phyloP scores from a whole-genome alignment of 768 basidiomycete species.

The Cubamyces sp. region DNA sequence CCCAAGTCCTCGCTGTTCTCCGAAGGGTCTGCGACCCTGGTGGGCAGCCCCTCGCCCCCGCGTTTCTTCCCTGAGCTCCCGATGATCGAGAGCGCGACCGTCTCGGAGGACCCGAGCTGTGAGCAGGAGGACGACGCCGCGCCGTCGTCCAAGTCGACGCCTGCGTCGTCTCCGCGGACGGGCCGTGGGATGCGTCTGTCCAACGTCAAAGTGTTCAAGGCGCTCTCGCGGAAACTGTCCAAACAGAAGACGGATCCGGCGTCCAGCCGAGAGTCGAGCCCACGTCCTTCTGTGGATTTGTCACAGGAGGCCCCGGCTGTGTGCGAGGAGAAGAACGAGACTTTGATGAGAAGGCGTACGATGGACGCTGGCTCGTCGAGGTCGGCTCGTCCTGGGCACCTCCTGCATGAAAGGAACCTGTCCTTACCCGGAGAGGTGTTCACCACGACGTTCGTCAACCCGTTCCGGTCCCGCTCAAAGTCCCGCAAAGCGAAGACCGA shows the following conservation, averaged over 20 bases:
- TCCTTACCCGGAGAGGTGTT: constrained; percentile 14
- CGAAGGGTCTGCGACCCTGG: constrained; percentile 7
- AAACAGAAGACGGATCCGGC: constrained; percentile 4
- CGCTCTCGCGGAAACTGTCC: constrained; percentile 12
- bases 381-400: neutral
- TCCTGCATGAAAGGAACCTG: neutral
- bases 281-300: neutral
- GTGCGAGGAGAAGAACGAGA: neutral
- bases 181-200: constrained; percentile 8
- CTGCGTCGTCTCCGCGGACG: neutral
- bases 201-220: constrained; percentile 17
- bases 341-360: neutral
- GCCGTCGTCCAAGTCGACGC: neutral
- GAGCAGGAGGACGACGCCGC: neutral
- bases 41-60: constrained; percentile 1
- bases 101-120: neutral
- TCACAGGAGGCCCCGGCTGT: neutral
- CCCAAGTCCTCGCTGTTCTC: constrained; percentile 11
- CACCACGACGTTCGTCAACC: constrained; percentile 25
- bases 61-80: constrained; percentile 10
- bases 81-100: neutral
- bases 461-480: constrained; percentile 14
- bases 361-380: neutral
- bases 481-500: constrained; percentile 8
- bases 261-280: neutral